Evolutionary conservation across 441 rosid genomes (phyloP).

Genomic region (Sinapis alba): DNA sequence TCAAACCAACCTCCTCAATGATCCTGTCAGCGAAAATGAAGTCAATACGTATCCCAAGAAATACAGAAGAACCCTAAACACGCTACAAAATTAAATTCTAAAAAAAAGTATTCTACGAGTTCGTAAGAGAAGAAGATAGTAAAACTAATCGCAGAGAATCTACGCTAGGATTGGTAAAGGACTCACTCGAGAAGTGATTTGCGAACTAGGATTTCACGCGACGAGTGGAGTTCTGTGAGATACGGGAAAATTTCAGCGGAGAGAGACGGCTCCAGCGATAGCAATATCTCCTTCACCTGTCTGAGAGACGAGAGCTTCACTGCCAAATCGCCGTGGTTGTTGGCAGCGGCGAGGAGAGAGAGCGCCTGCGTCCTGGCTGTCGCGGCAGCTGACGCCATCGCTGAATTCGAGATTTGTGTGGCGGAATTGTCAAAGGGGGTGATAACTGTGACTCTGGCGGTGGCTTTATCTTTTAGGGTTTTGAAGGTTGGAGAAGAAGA

Average conservation of each 20-base stretch:
- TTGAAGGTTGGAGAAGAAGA: conserved; percentile 6
- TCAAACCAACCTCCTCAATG: conserved; percentile 77
- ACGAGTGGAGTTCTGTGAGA: conserved; percentile 77
- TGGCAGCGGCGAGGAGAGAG: conserved; percentile 85
- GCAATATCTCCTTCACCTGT: conserved; percentile 79
- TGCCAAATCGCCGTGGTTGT: conserved; percentile 85
- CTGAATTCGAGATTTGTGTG: conserved; percentile 11
- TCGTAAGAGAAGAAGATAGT: not conserved
- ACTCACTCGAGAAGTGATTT: conserved; percentile 84
- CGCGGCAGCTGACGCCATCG: conserved; percentile 51
- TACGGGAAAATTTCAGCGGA: conserved; percentile 85
- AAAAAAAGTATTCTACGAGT: not conserved
- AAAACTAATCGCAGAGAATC: not conserved
- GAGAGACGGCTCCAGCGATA: conserved; percentile 65
- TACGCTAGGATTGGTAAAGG: conserved; percentile 40
- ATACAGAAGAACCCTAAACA: conserved; percentile 31
- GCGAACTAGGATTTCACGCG: conserved; percentile 82
- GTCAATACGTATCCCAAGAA: no score
- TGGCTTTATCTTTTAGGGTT: conserved; percentile 31
- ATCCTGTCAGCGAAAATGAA: conserved; percentile 54
- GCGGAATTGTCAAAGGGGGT: not conserved
- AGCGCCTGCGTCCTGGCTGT: conserved; percentile 66
- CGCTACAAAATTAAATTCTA: not conserved
- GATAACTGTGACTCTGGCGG: not conserved
- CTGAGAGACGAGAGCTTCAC: conserved; percentile 93